These are phyloP conservation scores for Coemansia javaensis DNA, from an alignment of 192 early-diverging fungal species.

Conservation along the genomic window DNA sequence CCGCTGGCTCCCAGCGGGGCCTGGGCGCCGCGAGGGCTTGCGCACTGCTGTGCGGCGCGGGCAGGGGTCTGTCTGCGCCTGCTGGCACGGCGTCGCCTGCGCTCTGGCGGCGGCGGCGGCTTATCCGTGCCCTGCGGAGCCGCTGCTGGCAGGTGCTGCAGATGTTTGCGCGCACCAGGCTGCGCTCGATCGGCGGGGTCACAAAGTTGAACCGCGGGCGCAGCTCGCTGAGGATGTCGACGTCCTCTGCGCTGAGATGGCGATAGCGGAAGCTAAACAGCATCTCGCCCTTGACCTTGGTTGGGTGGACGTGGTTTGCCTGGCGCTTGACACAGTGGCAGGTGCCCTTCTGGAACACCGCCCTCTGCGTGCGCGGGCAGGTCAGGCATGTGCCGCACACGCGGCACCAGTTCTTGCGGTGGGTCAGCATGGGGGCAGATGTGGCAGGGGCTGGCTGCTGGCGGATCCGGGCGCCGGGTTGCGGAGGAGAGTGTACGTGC, in stretches of 20 bases:
- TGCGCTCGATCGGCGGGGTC: constrained; percentile 34
- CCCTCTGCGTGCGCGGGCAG: constrained; percentile 30
- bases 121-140: constrained; percentile 31
- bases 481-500: too few species aligned
- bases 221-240: constrained; percentile 32
- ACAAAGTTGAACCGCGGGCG: constrained; percentile 30
- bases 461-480: too few species aligned
- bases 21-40: neutral
- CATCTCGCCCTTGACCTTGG: constrained; percentile 34
- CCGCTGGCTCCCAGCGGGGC: neutral
- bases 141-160: constrained; percentile 51
- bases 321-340: constrained; percentile 31
- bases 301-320: constrained; percentile 33
- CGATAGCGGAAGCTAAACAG: constrained; percentile 49
- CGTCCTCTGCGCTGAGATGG: constrained; percentile 44
- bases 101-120: neutral
- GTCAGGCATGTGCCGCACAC: constrained; percentile 42
- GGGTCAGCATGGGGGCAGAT: constrained; percentile 21
- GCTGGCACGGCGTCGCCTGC: too few species aligned
- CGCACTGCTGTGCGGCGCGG: too few species aligned
- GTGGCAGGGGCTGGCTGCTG: too few species aligned
- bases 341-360: constrained; percentile 28
- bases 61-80: too few species aligned
- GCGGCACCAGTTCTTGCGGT: constrained; percentile 50
- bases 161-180: constrained; percentile 40